Evolutionary conservation across 495 filamentous ascomycete species (phyloP).

Genomic region (Penicillium waksmanii): DNA sequence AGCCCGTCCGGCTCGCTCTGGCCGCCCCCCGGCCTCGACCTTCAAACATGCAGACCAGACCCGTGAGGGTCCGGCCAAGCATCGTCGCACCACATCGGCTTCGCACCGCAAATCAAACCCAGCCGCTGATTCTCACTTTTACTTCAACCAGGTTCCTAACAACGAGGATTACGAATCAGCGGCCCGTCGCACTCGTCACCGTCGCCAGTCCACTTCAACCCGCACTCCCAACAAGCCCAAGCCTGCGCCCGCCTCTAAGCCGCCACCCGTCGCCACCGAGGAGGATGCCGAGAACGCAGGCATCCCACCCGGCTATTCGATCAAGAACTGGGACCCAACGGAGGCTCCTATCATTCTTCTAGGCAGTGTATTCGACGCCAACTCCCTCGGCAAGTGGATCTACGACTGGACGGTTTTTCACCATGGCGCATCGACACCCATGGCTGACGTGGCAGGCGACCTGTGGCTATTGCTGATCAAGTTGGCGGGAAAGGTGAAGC

Average conservation of each 20-base stretch:
- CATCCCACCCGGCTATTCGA: slow-evolving; percentile 90
- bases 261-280: slow-evolving; percentile 75
- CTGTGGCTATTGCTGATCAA: slow-evolving; percentile 95
- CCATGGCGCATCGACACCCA: slow-evolving; percentile 81
- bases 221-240: slow-evolving; percentile 49
- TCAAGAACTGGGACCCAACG: slow-evolving; percentile 98
- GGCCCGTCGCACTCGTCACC: slow-evolving; percentile 47
- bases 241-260: slow-evolving; percentile 46
- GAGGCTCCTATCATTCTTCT: slow-evolving; percentile 93
- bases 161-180: slow-evolving; percentile 48
- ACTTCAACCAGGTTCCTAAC: slow-evolving; percentile 53
- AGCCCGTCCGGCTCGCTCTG: slow-evolving; percentile 25
- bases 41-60: slow-evolving; percentile 28
- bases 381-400: slow-evolving; percentile 98
- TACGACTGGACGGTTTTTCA: slow-evolving; percentile 99
- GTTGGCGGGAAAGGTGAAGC: slow-evolving; percentile 93
- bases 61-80: slow-evolving; percentile 27
- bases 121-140: slow-evolving; percentile 58
- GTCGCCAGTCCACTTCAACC: slow-evolving; percentile 55
- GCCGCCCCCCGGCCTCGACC: slow-evolving; percentile 30
- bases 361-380: slow-evolving; percentile 96
- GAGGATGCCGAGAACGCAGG: slow-evolving; percentile 77
- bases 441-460: slow-evolving; percentile 91
- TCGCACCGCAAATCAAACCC: slow-evolving; percentile 51
- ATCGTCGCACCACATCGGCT: slow-evolving; percentile 39